phyloP scores from a whole-genome alignment of 257 asterid genomes.

The Gynochthodes officinalis region DNA sequence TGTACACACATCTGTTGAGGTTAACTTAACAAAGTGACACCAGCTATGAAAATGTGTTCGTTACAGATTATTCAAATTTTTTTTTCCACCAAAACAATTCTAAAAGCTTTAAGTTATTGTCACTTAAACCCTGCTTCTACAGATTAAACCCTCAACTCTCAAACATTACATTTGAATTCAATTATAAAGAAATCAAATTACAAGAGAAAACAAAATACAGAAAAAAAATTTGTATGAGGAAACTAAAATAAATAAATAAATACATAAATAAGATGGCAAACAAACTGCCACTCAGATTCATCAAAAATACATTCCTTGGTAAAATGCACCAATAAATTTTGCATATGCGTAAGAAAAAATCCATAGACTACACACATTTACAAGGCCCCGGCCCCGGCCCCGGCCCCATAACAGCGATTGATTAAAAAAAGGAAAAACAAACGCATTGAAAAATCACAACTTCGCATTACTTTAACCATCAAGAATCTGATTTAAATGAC shows the following conservation, averaged over 20 bases:
- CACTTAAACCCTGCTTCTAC: not conserved
- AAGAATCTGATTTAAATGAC: not conserved
- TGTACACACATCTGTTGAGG: not conserved
- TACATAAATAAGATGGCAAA: too few relatives aligned
- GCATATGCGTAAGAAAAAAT: not conserved
- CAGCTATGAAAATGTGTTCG: too few relatives aligned
- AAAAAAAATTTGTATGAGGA: too few relatives aligned
- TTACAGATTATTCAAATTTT: too few relatives aligned
- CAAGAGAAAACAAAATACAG: not conserved
- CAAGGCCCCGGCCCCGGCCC: too few relatives aligned
- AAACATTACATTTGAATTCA: not conserved
- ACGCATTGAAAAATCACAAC: not conserved
- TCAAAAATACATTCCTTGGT: too few relatives aligned
- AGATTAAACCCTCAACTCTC: not conserved
- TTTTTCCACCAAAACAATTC: too few relatives aligned
- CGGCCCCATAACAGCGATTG: not conserved
- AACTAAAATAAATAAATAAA: too few relatives aligned
- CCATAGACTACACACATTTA: not conserved
- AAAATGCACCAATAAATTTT: not conserved
- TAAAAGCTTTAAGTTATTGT: not conserved
- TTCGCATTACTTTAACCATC: not conserved
- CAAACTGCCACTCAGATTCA: not conserved
- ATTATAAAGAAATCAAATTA: too few relatives aligned
- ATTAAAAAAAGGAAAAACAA: too few relatives aligned
- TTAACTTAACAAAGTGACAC: too few relatives aligned